Base-by-base conservation (phyloP, 306 rosid species). In the Cicer bijugum region DNA sequence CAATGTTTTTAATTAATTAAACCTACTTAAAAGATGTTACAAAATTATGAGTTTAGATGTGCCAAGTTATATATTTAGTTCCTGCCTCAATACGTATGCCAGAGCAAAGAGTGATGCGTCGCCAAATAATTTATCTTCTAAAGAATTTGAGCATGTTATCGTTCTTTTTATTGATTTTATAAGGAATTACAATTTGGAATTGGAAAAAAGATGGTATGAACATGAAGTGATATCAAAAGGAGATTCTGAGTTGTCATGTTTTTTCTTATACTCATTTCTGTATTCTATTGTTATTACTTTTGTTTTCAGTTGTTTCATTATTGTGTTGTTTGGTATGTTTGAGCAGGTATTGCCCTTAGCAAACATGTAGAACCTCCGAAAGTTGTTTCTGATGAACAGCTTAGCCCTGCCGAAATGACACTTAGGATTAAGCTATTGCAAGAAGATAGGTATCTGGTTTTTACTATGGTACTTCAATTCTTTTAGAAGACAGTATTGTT, bases 361-460 rank as follows among this genome's bases (percentile, higher is more conserved):
- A 92, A 83, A 83, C 67, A 79, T 23, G 90, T 70, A 68, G 93
- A 89, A 68, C 69, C 88, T 78, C 43, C 88, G 16, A 80, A 76
- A 85, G 84, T 72, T 67, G 33, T 72, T 76, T 62, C 86, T 12
- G 89, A 83, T 79, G 96, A 89, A 69, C 97, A 91, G 81, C 89
- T 91, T 53, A 88, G 97, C 66, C 37, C 89, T 17, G 76, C 84
- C 46, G 99, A 89, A 78, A 81, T 94, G 91, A 80, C 85, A 70
- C 91, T 86, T 19, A 86, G 99, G 58, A 89, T 94, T 75, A 94
- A 87, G 82, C 85, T 91, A 75, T 77, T 94, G 85, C 92, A 82
- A 83, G 91, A 94, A 59, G 88, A 91, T 86, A 89, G 96, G 99
- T 91, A 84, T 72, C 43, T 69, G 37, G 35, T 44, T 78, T 70